These are phyloP conservation scores for Fraxinus dipetala DNA, from an alignment of 305 asterid species.

Conservation along the genomic window DNA sequence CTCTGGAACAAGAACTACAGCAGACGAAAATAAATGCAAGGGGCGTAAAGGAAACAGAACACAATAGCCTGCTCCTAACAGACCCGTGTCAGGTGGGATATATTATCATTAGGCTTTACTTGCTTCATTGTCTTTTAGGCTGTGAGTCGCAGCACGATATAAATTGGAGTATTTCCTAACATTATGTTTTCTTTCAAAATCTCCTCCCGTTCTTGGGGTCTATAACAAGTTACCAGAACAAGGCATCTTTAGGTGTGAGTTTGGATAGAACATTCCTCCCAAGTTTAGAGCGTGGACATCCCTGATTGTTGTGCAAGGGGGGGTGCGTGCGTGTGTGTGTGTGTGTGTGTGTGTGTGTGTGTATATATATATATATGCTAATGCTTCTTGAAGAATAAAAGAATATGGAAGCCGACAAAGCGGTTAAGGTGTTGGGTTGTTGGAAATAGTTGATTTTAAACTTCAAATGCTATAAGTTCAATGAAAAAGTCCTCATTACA, in stretches of 20 bases:
- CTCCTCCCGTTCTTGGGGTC: neutral
- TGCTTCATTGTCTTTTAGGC: neutral
- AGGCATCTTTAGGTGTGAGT: neutral
- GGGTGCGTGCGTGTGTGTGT: too few relatives aligned
- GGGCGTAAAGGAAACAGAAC: slow-evolving; percentile 26
- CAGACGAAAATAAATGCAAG: slow-evolving; percentile 36
- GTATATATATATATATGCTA: neutral
- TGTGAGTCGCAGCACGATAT: neutral
- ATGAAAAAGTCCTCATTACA: neutral
- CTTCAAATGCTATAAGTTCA: neutral
- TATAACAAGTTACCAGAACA: neutral
- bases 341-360: too few relatives aligned
- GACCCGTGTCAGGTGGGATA: neutral
- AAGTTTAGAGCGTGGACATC: neutral
- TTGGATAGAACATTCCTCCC: neutral
- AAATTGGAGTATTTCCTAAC: neutral
- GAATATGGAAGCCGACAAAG: neutral
- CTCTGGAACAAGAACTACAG: slow-evolving; percentile 23
- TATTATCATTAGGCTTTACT: neutral
- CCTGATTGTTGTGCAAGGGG: neutral
- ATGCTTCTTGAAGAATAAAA: neutral
- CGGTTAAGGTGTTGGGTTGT: neutral
- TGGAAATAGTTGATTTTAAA: neutral
- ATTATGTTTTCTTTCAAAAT: neutral
- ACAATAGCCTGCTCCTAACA: slow-evolving; percentile 19